phyloP scores from a whole-genome alignment of 2,329 filamentous ascomycete species.

The Talaromyces atroroseus region DNA sequence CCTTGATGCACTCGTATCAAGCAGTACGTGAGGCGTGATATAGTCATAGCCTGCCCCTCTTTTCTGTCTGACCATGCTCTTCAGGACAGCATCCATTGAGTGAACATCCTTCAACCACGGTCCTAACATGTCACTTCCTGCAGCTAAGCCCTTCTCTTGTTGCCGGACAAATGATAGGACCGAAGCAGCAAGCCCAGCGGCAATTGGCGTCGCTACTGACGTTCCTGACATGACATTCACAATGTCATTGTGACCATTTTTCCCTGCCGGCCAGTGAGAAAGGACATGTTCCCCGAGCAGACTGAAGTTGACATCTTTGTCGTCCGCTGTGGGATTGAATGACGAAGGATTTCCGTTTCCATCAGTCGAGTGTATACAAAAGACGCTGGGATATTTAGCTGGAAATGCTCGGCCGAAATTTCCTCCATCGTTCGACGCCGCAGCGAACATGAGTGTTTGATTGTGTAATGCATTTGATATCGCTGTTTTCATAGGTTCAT shows the following conservation, averaged over 20 bases:
- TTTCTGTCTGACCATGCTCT: background rate
- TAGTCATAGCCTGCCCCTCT: background rate
- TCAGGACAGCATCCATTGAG: background rate
- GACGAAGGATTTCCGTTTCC: background rate
- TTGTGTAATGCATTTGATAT: constrained; percentile 3
- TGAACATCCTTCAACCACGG: background rate
- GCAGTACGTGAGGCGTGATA: background rate
- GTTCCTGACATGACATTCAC: background rate
- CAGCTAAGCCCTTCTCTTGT: background rate
- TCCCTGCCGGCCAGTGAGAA: background rate
- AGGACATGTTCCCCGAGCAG: background rate
- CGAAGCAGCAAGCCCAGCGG: background rate
- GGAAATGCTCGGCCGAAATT: background rate
- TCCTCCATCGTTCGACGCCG: constrained; percentile 14
- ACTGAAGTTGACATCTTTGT: background rate
- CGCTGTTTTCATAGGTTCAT: constrained; percentile 5
- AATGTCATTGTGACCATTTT: background rate
- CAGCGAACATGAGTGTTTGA: constrained; percentile 14
- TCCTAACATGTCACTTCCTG: background rate
- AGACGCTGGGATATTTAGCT: background rate
- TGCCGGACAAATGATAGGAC: background rate
- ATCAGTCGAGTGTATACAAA: background rate
- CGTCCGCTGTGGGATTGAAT: background rate
- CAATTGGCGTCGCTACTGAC: background rate
- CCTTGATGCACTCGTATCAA: background rate